Conservation (phyloP, 2,329 filamentous ascomycete genomes). For the Diaporthe australafricana region DNA sequence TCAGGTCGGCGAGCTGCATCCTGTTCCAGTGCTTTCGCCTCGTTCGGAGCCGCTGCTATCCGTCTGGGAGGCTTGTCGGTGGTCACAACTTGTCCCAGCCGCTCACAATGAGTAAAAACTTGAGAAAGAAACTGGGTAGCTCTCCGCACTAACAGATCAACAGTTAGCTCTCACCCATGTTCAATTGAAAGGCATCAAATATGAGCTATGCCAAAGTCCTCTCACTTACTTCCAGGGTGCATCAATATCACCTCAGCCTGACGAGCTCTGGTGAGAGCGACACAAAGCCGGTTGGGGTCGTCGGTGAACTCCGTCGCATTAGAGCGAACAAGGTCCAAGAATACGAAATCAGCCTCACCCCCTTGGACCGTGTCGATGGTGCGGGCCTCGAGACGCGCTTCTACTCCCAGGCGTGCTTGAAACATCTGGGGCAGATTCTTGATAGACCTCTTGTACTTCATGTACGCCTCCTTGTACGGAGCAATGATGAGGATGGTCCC, state of each 20-base stretch:
- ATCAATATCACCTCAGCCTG: constrained; percentile 56
- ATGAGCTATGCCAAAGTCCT: background rate
- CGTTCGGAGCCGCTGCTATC: background rate
- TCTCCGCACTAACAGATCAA: constrained; percentile 12
- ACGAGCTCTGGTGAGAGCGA: constrained; percentile 53
- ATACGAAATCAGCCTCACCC: constrained; percentile 55
- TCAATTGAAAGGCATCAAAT: background rate
- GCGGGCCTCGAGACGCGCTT: constrained; percentile 48
- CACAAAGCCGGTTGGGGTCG: constrained; percentile 53
- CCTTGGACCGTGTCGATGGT: constrained; percentile 56
- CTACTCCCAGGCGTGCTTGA: constrained; percentile 45
- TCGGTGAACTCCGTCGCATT: constrained; percentile 53
- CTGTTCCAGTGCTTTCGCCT: background rate
- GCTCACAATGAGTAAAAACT: constrained; percentile 3
- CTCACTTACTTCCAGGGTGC: constrained; percentile 43
- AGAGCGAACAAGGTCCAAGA: constrained; percentile 56
- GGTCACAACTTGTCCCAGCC: constrained; percentile 26
- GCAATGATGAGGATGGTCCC: constrained; percentile 53
- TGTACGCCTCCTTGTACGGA: constrained; percentile 51
- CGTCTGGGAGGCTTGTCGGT: constrained; percentile 6
- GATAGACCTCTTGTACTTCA: constrained; percentile 44
- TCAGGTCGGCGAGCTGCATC: constrained; percentile 4
- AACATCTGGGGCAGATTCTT: constrained; percentile 40
- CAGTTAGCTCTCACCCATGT: background rate
- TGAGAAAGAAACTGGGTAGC: background rate